Base-by-base conservation (phyloP, 2,329 filamentous ascomycete genomes). In the Diplodia mutila region DNA sequence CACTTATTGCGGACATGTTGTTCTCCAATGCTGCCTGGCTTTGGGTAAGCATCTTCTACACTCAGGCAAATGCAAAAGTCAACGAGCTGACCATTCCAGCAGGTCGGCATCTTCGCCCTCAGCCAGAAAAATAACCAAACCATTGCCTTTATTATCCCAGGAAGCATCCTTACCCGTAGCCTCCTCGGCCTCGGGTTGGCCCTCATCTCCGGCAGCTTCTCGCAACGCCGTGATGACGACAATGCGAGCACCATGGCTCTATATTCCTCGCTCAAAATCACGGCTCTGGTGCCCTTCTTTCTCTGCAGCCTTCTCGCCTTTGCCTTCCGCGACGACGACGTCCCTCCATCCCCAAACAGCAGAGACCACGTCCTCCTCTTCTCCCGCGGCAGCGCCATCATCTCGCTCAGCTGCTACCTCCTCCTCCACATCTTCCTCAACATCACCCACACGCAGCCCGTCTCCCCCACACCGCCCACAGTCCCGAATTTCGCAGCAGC, bases 11-110 rank as follows among this genome's bases (percentile, higher is more conserved):
- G 9, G 57, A 61, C 12, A 18, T 32, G 7, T 1, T 61, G 12
- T 61, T 42, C 37, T 32, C 57, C 3, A 61, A 61, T n/a, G 7
- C 27, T 6, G 39, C 57, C 27, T 61, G 57, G 57, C 57, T 61
- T 8, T 48, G 37, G 16, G 57, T 61, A 23, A 27, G 39, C 3
- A 18, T 4, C 1, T 8, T 16, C 2, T 16, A 18, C 8, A 21
- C 21, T 18, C 25, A 9, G 4, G 23, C 4, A 23, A 21, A 2
- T 14, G 25, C 52, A 34, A 32, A 8, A 46, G 14, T 5, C 1
- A 32, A 7, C 3, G 3, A 32, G n/a, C 37, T 61, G 18, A 32
- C 25, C 8, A 34, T 29, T 21, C 57, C 11, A 7, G 3, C 18
- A 61, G 57, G 32, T 61, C 27, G 57, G 57, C 6, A 18, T 32